These are phyloP conservation scores for Neodidymelliopsis sp. DNA, from an alignment of 2,329 filamentous ascomycete species.

Conservation along the genomic window DNA sequence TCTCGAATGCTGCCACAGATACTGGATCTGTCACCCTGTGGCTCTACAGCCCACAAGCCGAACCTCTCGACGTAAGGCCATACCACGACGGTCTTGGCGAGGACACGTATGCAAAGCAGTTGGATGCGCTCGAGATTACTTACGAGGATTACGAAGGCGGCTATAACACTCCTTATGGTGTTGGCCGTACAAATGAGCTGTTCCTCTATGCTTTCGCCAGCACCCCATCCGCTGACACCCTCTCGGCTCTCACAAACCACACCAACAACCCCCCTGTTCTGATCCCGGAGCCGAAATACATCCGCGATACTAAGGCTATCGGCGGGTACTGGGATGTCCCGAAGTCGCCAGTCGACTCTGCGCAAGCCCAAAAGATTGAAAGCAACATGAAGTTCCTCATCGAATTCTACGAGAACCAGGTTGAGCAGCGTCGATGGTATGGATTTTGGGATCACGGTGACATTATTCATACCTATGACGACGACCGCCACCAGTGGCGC, in stretches of 20 bases:
- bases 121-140: slow-evolving; percentile 68
- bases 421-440: slow-evolving; percentile 67
- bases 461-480: slow-evolving; percentile 69
- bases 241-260: slow-evolving; percentile 55
- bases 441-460: slow-evolving; percentile 70
- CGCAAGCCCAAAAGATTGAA: slow-evolving; percentile 52
- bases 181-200: slow-evolving; percentile 66
- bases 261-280: slow-evolving; percentile 63
- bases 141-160: slow-evolving; percentile 68
- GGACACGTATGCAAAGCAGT: slow-evolving; percentile 64
- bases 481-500: slow-evolving; percentile 66
- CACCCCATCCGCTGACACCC: slow-evolving; percentile 59
- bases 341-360: slow-evolving; percentile 44
- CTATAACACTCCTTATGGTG: slow-evolving; percentile 65
- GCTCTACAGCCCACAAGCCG: slow-evolving; percentile 65
- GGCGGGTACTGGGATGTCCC: slow-evolving; percentile 63
- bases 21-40: slow-evolving; percentile 64
- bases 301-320: slow-evolving; percentile 61
- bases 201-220: slow-evolving; percentile 61
- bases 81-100: slow-evolving; percentile 66
- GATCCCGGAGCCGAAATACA: slow-evolving; percentile 57
- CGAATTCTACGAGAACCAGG: slow-evolving; percentile 63
- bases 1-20: slow-evolving; percentile 60
- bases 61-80: slow-evolving; percentile 63
- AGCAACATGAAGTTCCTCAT: slow-evolving; percentile 64